Evolutionary conservation across 306 rosid species (phyloP).

Genomic region (Vachellia pachyceras): DNA sequence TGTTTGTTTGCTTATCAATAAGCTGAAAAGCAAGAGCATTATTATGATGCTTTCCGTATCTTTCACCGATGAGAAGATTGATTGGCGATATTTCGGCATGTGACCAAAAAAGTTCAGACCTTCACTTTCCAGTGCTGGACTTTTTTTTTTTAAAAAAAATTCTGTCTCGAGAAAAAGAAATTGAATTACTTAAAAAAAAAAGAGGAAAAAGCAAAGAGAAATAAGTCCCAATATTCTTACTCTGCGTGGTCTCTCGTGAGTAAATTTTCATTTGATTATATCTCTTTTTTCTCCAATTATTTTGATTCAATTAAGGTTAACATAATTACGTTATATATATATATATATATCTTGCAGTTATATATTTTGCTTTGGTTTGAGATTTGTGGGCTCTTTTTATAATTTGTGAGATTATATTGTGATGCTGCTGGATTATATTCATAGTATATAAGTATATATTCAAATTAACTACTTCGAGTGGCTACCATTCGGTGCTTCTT

Average conservation of each 20-base stretch:
- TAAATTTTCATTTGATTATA: too few species aligned
- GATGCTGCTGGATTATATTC: background rate
- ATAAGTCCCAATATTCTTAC: too few species aligned
- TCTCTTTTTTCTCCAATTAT: too few species aligned
- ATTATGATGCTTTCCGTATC: constrained; percentile 8
- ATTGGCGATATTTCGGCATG: constrained; percentile 34
- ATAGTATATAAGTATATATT: constrained; percentile 14
- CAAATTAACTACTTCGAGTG: background rate
- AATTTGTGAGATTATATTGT: background rate
- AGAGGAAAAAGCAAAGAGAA: too few species aligned
- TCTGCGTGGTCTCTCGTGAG: too few species aligned
- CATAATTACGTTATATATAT: background rate
- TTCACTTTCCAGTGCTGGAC: constrained; percentile 15
- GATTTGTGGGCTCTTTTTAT: background rate
- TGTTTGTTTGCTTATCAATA: too few species aligned
- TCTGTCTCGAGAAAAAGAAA: background rate
- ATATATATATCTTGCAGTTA: too few species aligned
- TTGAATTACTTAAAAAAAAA: too few species aligned
- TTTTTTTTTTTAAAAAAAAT: too few species aligned
- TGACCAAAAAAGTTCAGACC: background rate
- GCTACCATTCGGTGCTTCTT: background rate
- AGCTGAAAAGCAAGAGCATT: background rate
- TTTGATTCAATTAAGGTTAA: too few species aligned
- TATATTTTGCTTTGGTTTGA: background rate
- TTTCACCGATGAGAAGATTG: background rate